phyloP scores from a whole-genome alignment of 208 protist species.

The Leishmania aethiopica region DNA sequence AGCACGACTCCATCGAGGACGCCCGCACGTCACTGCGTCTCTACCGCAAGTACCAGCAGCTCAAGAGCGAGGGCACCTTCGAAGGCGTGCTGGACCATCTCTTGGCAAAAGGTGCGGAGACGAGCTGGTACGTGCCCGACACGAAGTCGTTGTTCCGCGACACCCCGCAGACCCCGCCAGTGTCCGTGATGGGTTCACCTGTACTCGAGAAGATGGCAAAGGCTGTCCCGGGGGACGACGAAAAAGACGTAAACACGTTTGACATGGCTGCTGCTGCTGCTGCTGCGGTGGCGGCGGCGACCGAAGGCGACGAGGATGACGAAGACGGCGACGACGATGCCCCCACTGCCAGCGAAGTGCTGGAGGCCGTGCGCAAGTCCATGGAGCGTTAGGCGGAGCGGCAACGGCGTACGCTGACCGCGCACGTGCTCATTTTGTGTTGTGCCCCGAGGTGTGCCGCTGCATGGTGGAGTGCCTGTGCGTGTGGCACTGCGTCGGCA shows the following conservation, averaged over 20 bases:
- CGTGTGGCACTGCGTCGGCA: background rate
- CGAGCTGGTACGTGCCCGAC: slow-evolving; percentile 91
- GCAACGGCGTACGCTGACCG: background rate
- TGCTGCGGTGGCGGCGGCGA: background rate
- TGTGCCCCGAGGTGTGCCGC: background rate
- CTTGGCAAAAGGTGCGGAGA: slow-evolving; percentile 86
- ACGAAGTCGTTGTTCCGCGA: slow-evolving; percentile 53
- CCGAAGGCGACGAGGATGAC: slow-evolving; percentile 15
- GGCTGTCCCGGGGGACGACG: slow-evolving; percentile 6
- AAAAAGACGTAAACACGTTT: slow-evolving; percentile 14
- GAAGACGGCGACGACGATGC: slow-evolving; percentile 23
- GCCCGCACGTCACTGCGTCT: slow-evolving; percentile 92
- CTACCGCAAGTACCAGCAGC: slow-evolving; percentile 88
- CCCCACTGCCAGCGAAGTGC: slow-evolving; percentile 27
- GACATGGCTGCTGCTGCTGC: slow-evolving; percentile 13
- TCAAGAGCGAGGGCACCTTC: slow-evolving; percentile 77
- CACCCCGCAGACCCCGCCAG: slow-evolving; percentile 42
- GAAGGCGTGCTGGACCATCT: slow-evolving; percentile 81
- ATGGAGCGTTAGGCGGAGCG: slow-evolving; percentile 33
- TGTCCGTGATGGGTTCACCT: slow-evolving; percentile 56
- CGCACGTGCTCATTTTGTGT: background rate
- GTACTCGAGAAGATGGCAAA: slow-evolving; percentile 40
- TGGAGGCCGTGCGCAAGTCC: slow-evolving; percentile 35
- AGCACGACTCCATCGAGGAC: slow-evolving; percentile 97
- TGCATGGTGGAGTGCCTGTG: background rate